Evolutionary conservation across 768 basidiomycete species (phyloP).

Genomic region (Hysterangium stoloniferum): DNA sequence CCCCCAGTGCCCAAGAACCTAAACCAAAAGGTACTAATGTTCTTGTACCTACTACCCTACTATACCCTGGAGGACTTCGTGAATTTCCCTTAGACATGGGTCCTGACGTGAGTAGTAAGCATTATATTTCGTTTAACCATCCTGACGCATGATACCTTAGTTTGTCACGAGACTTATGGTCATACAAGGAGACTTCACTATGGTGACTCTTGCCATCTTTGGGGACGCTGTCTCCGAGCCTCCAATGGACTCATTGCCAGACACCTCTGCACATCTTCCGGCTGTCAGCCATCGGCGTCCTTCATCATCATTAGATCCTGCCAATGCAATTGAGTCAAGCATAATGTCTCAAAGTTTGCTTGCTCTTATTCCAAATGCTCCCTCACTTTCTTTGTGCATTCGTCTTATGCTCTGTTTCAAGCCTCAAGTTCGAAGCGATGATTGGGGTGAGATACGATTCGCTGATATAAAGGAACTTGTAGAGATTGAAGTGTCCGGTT

Average conservation of each 20-base stretch:
- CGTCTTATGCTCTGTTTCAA: slow-evolving; percentile 76
- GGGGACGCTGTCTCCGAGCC: slow-evolving; percentile 47
- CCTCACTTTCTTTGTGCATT: slow-evolving; percentile 55
- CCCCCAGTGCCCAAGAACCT: slow-evolving; percentile 32
- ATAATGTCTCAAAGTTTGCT: slow-evolving; percentile 55
- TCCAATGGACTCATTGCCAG: slow-evolving; percentile 27
- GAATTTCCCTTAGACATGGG: slow-evolving; percentile 70
- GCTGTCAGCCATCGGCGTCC: slow-evolving; percentile 31
- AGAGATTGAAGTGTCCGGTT: slow-evolving; percentile 38
- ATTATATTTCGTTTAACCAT: slow-evolving; percentile 8
- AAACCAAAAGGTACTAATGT: slow-evolving; percentile 63
- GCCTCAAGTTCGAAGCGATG: slow-evolving; percentile 54
- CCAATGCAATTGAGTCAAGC: slow-evolving; percentile 52
- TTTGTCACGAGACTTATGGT: slow-evolving; percentile 75
- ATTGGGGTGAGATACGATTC: slow-evolving; percentile 71
- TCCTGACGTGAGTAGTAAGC: slow-evolving; percentile 43
- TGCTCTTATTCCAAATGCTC: slow-evolving; percentile 50
- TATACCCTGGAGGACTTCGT: slow-evolving; percentile 60
- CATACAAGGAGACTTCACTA: slow-evolving; percentile 64
- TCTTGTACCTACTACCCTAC: slow-evolving; percentile 61
- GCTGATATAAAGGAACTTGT: slow-evolving; percentile 64
- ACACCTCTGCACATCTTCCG: slow-evolving; percentile 36
- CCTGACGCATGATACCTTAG: slow-evolving; percentile 26
- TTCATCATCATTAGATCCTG: slow-evolving; percentile 49
- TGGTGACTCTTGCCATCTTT: slow-evolving; percentile 57